Evolutionary conservation across 108 stramenopile genomes (phyloP).

Genomic region (Mediolabrus comicus): DNA sequence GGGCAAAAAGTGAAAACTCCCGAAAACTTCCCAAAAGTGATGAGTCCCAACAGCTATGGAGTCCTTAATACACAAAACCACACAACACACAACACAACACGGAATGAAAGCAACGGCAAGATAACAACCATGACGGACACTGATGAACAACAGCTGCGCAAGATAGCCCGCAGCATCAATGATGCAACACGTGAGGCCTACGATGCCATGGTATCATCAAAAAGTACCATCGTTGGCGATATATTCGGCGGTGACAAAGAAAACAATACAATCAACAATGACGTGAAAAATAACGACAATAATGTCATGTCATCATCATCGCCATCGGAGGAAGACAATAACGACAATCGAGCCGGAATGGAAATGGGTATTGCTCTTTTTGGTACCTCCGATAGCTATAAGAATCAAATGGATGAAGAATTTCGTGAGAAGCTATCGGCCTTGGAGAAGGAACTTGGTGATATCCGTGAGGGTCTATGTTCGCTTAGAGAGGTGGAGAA

Average conservation of each 20-base stretch:
- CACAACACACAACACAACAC: too few species aligned
- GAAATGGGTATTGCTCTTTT: slow-evolving; percentile 40
- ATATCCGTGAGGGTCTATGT: slow-evolving; percentile 6
- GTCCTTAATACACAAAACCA: too few species aligned
- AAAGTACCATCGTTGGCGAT: slow-evolving; percentile 7
- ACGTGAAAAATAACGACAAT: not conserved
- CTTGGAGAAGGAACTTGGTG: slow-evolving; percentile 20
- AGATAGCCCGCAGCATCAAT: slow-evolving; percentile 14
- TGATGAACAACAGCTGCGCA: not conserved
- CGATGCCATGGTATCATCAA: slow-evolving; percentile 8
- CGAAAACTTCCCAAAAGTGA: too few species aligned
- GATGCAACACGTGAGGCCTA: slow-evolving; percentile 16
- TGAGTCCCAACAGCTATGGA: too few species aligned
- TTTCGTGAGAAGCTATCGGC: not conserved
- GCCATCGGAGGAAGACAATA: too few species aligned
- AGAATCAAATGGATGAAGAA: slow-evolving; percentile 16
- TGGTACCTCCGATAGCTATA: slow-evolving; percentile 31
- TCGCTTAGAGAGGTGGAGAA: not conserved
- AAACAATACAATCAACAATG: not conserved
- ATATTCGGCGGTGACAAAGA: not conserved
- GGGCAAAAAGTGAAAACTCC: too few species aligned
- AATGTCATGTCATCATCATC: not conserved
- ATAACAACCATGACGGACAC: not conserved
- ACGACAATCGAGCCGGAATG: slow-evolving; percentile 13
- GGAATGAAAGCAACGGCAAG: too few species aligned